Evolutionary conservation across 1,284 basidiomycete species (phyloP).

Genomic region (Cryptococcus wingfieldii): DNA sequence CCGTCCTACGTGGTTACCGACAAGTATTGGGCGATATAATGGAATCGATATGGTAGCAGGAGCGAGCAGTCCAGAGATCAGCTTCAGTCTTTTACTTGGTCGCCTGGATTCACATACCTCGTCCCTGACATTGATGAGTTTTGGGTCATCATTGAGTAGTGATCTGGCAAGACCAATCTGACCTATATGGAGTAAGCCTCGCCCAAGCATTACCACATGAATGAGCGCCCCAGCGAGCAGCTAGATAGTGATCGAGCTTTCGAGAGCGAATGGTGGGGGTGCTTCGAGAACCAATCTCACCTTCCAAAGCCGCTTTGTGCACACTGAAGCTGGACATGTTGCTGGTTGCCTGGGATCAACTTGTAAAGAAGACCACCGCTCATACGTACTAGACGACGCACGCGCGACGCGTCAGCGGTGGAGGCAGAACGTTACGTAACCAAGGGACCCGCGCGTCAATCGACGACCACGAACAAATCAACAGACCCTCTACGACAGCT

Average conservation of each 20-base stretch:
- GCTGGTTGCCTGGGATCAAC: too few species aligned
- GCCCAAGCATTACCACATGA: neutral
- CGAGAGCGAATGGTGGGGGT: neutral
- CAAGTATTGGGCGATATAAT: neutral
- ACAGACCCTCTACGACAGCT: too few species aligned
- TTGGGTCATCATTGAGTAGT: conserved; percentile 64
- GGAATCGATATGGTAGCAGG: neutral
- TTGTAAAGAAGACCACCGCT: too few species aligned
- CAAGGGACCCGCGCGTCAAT: too few species aligned
- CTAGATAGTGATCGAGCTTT: neutral
- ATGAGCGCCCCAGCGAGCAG: conserved; percentile 1
- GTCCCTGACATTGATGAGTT: conserved; percentile 64
- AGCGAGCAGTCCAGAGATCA: neutral
- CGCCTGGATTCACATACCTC: conserved; percentile 51
- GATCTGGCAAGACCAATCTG: conserved; percentile 70
- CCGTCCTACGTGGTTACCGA: conserved; percentile 59
- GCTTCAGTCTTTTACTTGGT: neutral
- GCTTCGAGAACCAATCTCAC: conserved; percentile 15
- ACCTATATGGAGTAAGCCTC: conserved; percentile 50
- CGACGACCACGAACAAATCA: too few species aligned
- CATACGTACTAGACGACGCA: too few species aligned
- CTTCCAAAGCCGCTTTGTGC: conserved; percentile 49
- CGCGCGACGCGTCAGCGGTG: too few species aligned
- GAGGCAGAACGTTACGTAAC: too few species aligned
- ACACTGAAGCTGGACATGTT: conserved; percentile 33